phyloP scores from a whole-genome alignment of 305 asterid species.

The Fraxinus nigra region DNA sequence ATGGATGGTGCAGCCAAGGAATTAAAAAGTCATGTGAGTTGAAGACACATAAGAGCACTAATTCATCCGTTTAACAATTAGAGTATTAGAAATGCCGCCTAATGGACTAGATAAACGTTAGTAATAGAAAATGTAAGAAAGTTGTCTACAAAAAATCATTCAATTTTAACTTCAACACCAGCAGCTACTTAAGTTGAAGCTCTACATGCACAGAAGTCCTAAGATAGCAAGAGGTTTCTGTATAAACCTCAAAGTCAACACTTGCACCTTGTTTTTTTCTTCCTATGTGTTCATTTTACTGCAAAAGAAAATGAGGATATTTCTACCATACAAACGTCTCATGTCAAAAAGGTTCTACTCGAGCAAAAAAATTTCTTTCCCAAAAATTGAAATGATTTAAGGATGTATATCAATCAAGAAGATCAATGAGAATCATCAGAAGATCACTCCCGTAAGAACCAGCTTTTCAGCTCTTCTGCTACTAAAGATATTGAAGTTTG shows the following conservation, averaged over 20 bases:
- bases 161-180: not conserved
- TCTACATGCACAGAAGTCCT: not conserved
- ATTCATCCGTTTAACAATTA: not conserved
- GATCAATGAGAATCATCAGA: not conserved
- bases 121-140: not conserved
- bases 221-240: not conserved
- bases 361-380: not conserved
- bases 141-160: not conserved
- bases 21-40: not conserved
- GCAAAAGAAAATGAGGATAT: not conserved
- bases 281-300: not conserved
- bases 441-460: not conserved
- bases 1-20: not conserved
- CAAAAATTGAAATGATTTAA: not conserved
- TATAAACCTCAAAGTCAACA: not conserved
- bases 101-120: not conserved
- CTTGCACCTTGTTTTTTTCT: not conserved
- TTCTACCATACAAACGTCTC: not conserved
- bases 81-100: not conserved
- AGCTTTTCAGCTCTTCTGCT: not conserved
- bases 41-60: not conserved
- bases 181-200: not conserved
- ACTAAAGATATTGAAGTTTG: not conserved
- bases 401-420: not conserved
- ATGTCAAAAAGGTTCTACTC: not conserved